phyloP scores from a whole-genome alignment of 1,139 yeast genomes.

The Yamadazyma sp. region DNA sequence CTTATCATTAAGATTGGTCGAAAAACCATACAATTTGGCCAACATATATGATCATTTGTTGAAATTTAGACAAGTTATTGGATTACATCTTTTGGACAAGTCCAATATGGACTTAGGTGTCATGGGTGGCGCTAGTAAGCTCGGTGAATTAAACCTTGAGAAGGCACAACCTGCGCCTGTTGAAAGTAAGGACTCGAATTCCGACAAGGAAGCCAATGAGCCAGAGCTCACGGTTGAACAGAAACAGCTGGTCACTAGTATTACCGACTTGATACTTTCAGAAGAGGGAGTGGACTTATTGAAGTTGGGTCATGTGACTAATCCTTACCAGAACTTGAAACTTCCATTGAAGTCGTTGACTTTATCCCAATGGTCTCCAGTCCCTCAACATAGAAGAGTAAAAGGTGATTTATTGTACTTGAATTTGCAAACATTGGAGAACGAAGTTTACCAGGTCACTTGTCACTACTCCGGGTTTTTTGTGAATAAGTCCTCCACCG shows the following conservation, averaged over 20 bases:
- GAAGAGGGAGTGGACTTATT: slow-evolving; percentile 2
- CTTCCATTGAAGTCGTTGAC: slow-evolving; percentile 53
- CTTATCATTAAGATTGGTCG: slow-evolving; percentile 22
- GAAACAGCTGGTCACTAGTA: slow-evolving; percentile 4
- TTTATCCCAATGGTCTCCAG: slow-evolving; percentile 87
- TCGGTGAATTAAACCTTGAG: slow-evolving; percentile 29
- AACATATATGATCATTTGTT: slow-evolving; percentile 39
- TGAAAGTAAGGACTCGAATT: not conserved
- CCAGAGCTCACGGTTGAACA: slow-evolving; percentile 22
- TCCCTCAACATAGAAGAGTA: slow-evolving; percentile 59
- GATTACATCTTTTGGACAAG: slow-evolving; percentile 43
- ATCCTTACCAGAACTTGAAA: slow-evolving; percentile 13
- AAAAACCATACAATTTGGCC: slow-evolving; percentile 41
- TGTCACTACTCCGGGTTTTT: slow-evolving; percentile 77
- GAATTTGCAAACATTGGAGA: slow-evolving; percentile 74
- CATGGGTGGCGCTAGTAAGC: slow-evolving; percentile 27
- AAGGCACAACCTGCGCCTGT: slow-evolving; percentile 9
- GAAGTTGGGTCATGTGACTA: slow-evolving; percentile 4
- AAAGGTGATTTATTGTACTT: slow-evolving; percentile 83
- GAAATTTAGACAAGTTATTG: slow-evolving; percentile 45
- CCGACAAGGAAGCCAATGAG: slow-evolving; percentile 11
- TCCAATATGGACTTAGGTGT: slow-evolving; percentile 25
- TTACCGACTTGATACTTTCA: slow-evolving; percentile 5
- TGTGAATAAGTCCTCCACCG: slow-evolving; percentile 66
- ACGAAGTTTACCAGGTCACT: slow-evolving; percentile 75